Evolutionary conservation across 495 filamentous ascomycete species (phyloP), one percentile per base, ranked within the genome.

Genomic region (Penicillium silybi): DNA sequence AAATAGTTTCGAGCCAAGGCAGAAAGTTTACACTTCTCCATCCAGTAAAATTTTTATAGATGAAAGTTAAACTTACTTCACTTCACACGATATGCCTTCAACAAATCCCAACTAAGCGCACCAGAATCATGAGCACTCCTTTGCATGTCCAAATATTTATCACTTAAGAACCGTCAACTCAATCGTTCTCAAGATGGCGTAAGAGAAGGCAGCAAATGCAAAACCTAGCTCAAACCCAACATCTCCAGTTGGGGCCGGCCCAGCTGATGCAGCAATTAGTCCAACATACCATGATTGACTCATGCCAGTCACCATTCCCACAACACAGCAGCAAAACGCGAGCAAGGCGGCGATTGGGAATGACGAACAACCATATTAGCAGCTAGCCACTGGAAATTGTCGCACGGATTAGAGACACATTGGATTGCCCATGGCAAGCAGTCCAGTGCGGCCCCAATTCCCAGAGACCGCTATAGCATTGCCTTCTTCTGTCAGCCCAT

Each of bases 211-310:
- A 19, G 70, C 71, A 16, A 81, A 61, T 0, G 68, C 70, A 55
- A 82, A 76, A 0, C 78, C 80, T 46, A 81, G 42, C 66, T 84
- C 80, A 52, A 84, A 81, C 13, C 80, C 80, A 39, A 84, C 74
- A 63, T 84, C 80, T 2, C 80, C 76, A 26, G 56, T 73, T 29
- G 52, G 39, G 5, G 25, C 26, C 4, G 41, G 17, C 4, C 56
- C 56, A 27, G 53, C 57, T n/a, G 26, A 41, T 68, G 68, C 50
- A 7, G 79, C 79, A 48, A 83, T 77, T 1, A 79, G 77, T 0
- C 80, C 80, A 8, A 68, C 70, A 46, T 68, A 83, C 78, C 78
- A 82, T 19, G 71, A 73, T 66, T 82, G 79, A 10, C 65, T 72
- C 78, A 83, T 81, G 38, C 71, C 72, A 8, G 76, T 78, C 9